A percentile compares a stretch with the other conserved stretches of the same genome.
Conservation (phyloP, 164 flowering plant species). For the Sedum album region DNA sequence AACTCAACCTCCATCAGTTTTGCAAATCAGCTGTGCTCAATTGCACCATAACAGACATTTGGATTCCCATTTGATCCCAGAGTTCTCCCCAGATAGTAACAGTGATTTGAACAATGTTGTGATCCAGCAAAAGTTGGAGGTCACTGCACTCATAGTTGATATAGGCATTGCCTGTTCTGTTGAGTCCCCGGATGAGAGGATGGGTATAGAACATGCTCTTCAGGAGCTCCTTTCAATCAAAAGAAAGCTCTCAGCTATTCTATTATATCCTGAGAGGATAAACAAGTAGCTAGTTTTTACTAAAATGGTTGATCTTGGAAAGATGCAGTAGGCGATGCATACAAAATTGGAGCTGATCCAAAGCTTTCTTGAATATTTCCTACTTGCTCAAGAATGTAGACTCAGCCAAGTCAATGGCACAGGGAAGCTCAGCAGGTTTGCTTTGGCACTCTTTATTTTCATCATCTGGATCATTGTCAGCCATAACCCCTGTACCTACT, state of each 20-base stretch:
- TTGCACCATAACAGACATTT: background rate
- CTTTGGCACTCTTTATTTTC: constrained; percentile 81
- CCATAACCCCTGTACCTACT: constrained; percentile 91
- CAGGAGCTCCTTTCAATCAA: background rate
- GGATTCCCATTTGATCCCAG: background rate
- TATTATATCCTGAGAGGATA: no score
- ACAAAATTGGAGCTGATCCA: no score
- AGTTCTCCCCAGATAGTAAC: background rate
- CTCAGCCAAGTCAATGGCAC: constrained; percentile 90
- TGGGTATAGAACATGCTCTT: background rate
- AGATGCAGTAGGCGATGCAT: no score
- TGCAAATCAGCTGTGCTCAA: background rate
- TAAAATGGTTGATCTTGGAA: no score
- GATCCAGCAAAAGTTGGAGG: constrained; percentile 13
- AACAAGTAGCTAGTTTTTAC: no score
- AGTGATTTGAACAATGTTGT: background rate
- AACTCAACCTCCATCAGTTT: constrained; percentile 8
- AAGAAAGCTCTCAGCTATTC: background rate
- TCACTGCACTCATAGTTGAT: background rate
- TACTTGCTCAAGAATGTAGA: constrained; percentile 39
- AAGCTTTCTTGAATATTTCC: no score
- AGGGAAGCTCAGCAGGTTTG: constrained; percentile 83
- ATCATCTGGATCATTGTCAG: constrained; percentile 73
- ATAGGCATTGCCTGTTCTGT: constrained; percentile 16
- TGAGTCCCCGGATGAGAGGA: constrained; percentile 13